These are phyloP conservation scores for Bipolaris victoriae DNA, from an alignment of 2,329 filamentous ascomycete species.

Conservation along the genomic window DNA sequence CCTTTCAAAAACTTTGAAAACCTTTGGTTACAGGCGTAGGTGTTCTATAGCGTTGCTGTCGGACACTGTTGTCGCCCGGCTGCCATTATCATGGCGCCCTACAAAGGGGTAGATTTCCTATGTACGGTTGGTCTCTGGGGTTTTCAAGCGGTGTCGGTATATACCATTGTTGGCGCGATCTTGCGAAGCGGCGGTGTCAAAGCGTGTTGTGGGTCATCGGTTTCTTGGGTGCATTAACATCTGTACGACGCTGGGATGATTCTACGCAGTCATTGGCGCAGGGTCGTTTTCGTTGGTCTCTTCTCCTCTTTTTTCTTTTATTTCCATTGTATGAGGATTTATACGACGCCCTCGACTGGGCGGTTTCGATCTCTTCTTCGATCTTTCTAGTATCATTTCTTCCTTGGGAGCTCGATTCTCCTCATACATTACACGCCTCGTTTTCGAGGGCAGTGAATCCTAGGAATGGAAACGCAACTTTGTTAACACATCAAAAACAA, in stretches of 20 bases:
- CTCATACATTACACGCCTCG: conserved; percentile 44
- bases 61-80: conserved; percentile 41
- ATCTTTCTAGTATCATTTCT: conserved; percentile 36
- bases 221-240: conserved; percentile 44
- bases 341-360: conserved; percentile 28
- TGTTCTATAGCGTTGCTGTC: conserved; percentile 45
- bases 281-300: conserved; percentile 29
- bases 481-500: conserved; percentile 10
- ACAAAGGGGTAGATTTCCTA: conserved; percentile 51
- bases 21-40: conserved; percentile 43
- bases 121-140: conserved; percentile 43
- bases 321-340: conserved; percentile 46
- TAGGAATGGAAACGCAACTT: conserved; percentile 46
- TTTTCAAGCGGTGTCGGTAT: conserved; percentile 46
- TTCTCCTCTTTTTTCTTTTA: conserved; percentile 17
- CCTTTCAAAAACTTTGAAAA: conserved; percentile 45
- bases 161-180: conserved; percentile 49
- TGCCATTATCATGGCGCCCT: conserved; percentile 28
- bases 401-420: conserved; percentile 31
- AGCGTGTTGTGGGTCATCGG: conserved; percentile 38
- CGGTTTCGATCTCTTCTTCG: conserved; percentile 40
- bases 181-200: conserved; percentile 49
- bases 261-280: conserved; percentile 44
- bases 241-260: conserved; percentile 52
- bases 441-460: conserved; percentile 44